Conservation (phyloP, 2,329 filamentous ascomycete species). For the Dactylellina cionopaga region DNA sequence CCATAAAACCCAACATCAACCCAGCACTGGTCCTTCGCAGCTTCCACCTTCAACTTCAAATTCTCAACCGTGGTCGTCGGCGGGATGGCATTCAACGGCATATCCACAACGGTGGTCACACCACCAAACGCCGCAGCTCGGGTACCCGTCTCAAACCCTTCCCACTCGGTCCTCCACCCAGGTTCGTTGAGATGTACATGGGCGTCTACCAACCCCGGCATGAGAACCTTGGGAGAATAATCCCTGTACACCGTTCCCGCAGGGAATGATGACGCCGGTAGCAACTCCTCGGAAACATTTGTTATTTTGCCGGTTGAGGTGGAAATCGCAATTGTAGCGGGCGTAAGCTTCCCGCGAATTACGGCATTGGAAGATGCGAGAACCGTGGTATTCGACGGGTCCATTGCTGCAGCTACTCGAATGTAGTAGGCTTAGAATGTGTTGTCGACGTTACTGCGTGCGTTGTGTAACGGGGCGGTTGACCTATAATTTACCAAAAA, state of each 20-base stretch:
- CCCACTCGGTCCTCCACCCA: conserved; percentile 90
- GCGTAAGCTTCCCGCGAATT: conserved; percentile 77
- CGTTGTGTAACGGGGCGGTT: conserved; percentile 41
- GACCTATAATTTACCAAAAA: background rate
- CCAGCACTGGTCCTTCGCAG: conserved; percentile 90
- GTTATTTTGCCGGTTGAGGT: conserved; percentile 83
- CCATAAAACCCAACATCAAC: conserved; percentile 99
- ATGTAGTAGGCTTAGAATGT: background rate
- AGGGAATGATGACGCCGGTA: conserved; percentile 81
- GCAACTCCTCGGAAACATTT: conserved; percentile 75
- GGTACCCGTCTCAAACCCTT: conserved; percentile 95
- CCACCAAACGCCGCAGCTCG: conserved; percentile 92
- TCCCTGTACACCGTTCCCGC: conserved; percentile 78
- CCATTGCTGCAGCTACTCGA: conserved; percentile 59
- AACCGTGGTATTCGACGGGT: conserved; percentile 68
- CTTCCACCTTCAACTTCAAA: conserved; percentile 84
- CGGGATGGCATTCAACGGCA: conserved; percentile 96
- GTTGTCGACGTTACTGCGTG: conserved; percentile 42
- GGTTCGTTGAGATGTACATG: conserved; percentile 98
- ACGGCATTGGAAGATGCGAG: conserved; percentile 86
- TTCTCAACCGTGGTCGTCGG: conserved; percentile 89
- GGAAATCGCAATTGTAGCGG: conserved; percentile 85
- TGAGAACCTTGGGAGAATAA: conserved; percentile 82
- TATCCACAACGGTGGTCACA: conserved; percentile 95
- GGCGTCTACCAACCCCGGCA: conserved; percentile 93